Conservation (phyloP, 805 yeast species). For the Metschnikowia drakensbergensis region DNA sequence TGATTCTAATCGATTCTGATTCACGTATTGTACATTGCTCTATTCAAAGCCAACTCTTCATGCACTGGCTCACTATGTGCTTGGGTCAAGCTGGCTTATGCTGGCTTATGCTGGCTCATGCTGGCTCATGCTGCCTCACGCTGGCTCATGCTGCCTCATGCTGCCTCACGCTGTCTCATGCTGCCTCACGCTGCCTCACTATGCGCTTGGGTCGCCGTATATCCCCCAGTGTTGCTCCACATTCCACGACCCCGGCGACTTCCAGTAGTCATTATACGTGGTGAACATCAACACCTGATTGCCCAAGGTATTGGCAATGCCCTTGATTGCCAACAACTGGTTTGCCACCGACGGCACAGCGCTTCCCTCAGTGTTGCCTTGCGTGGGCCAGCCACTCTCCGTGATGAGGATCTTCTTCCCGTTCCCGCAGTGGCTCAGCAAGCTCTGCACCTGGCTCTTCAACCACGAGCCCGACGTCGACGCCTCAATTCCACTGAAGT, state of each 20-base stretch:
- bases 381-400: constrained; percentile 72
- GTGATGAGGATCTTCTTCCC: constrained; percentile 48
- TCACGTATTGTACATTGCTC: no score
- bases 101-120: no score
- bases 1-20: no score
- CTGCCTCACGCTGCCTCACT: no score
- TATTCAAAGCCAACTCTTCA: no score
- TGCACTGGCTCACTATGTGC: no score
- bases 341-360: constrained; percentile 54
- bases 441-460: constrained; percentile 41
- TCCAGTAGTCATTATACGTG: constrained; percentile 63
- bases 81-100: no score
- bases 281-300: constrained; percentile 55
- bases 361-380: constrained; percentile 49
- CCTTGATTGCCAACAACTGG: constrained; percentile 50
- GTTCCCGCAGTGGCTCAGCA: constrained; percentile 46
- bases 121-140: no score
- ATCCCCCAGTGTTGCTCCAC: constrained; percentile 65
- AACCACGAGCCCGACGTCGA: constrained; percentile 53
- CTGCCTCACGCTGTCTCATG: no score
- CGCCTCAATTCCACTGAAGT: constrained; percentile 52
- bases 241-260: constrained; percentile 49
- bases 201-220: constrained; percentile 35
- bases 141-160: no score
- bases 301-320: constrained; percentile 46